Evolutionary conservation across 2,329 filamentous ascomycete species (phyloP).

Genomic region (Nemania sp.): DNA sequence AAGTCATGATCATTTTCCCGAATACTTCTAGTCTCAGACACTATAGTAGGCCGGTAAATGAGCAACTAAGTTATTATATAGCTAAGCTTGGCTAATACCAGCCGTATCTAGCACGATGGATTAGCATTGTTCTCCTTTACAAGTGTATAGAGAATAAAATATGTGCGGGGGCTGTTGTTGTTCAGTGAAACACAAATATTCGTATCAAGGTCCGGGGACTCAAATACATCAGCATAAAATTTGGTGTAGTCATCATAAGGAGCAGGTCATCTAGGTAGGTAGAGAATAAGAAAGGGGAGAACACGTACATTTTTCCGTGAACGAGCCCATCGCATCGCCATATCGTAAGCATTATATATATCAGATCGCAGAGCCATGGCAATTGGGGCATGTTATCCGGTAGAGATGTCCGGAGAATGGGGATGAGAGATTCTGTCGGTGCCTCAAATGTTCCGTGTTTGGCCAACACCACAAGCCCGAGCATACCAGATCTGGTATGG

Average conservation of each 20-base stretch:
- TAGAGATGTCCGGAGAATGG: neutral
- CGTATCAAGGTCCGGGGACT: constrained; percentile 41
- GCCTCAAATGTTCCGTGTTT: neutral
- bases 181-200: constrained; percentile 38
- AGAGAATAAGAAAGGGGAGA: constrained; percentile 8
- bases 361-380: neutral
- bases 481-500: neutral
- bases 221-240: constrained; percentile 53
- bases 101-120: neutral
- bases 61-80: neutral
- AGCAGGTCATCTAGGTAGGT: no score
- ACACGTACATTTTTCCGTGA: neutral
- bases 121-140: constrained; percentile 4
- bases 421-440: neutral
- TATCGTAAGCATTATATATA: neutral
- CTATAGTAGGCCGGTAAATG: neutral
- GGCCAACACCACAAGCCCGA: neutral
- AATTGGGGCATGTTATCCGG: neutral
- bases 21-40: neutral
- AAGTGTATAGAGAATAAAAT: neutral
- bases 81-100: neutral
- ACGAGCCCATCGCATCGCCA: neutral
- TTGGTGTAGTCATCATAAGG: constrained; percentile 45
- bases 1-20: no score
- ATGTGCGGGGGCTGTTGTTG: neutral